phyloP scores from a whole-genome alignment of 2,329 filamentous ascomycete species.

The Penicillium thymicola region DNA sequence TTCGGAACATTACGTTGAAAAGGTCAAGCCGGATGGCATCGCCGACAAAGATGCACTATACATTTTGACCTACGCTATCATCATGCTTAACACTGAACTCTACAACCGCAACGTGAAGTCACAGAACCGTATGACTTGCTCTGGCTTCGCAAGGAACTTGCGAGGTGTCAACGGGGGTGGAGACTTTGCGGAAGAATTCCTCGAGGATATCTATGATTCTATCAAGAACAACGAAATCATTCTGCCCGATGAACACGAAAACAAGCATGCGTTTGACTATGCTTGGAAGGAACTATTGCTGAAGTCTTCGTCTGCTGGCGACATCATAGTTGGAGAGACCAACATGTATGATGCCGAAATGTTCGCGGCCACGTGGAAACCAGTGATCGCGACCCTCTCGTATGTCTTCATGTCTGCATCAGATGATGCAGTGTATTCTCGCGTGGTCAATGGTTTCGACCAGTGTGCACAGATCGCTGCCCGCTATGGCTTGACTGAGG shows the following conservation, averaged over 20 bases:
- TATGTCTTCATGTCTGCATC: constrained; percentile 99
- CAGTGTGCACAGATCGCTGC: constrained; percentile 92
- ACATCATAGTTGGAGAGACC: constrained; percentile 76
- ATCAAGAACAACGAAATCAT: constrained; percentile 96
- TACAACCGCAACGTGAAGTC: constrained; percentile 83
- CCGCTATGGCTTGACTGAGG: constrained; percentile 76
- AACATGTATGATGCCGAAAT: constrained; percentile 97
- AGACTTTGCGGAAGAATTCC: constrained; percentile 79
- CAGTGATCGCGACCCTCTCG: constrained; percentile 88
- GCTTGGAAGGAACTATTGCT: constrained; percentile 92
- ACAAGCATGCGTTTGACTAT: constrained; percentile 93
- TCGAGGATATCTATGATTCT: constrained; percentile 82
- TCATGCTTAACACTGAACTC: constrained; percentile 95
- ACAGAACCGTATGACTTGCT: constrained; percentile 76
- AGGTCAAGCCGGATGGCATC: constrained; percentile 68
- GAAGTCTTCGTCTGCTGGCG: constrained; percentile 74
- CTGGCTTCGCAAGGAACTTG: constrained; percentile 84
- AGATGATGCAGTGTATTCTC: constrained; percentile 90
- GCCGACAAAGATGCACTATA: constrained; percentile 85
- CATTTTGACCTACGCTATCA: constrained; percentile 90
- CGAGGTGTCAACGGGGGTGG: constrained; percentile 81
- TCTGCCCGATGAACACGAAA: constrained; percentile 93
- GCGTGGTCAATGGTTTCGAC: constrained; percentile 91
- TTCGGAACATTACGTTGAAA: constrained; percentile 75
- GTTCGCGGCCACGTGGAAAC: constrained; percentile 94